Evolutionary conservation across 768 basidiomycete genomes (phyloP).

Genomic region (Leccinum fibrillosum): DNA sequence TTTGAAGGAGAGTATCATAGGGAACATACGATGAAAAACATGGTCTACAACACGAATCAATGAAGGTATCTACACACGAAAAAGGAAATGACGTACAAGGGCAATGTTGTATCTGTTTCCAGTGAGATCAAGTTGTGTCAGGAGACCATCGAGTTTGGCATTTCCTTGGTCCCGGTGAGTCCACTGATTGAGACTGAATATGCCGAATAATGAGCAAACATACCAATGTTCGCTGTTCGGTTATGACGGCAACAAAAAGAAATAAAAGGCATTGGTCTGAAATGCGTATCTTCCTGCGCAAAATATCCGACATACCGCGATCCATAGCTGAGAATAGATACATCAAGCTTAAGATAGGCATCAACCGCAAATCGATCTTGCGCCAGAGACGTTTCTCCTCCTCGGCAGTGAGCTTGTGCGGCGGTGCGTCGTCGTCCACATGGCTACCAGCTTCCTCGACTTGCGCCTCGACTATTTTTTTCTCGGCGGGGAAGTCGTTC

Average conservation of each 20-base stretch:
- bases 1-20: not conserved
- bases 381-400: slow-evolving; percentile 54
- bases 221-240: slow-evolving; percentile 54
- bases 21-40: slow-evolving; percentile 64
- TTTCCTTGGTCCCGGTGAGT: slow-evolving; percentile 40
- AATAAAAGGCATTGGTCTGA: not conserved
- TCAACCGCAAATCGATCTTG: slow-evolving; percentile 55
- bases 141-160: slow-evolving; percentile 62
- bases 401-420: slow-evolving; percentile 20
- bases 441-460: not conserved
- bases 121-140: slow-evolving; percentile 50
- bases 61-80: not conserved
- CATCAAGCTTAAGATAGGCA: slow-evolving; percentile 58
- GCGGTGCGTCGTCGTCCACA: not conserved
- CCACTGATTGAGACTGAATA: not conserved
- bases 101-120: slow-evolving; percentile 66
- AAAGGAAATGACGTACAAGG: slow-evolving; percentile 39
- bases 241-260: not conserved
- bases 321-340: slow-evolving; percentile 66
- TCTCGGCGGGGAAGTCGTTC: not conserved
- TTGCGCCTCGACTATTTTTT: not conserved
- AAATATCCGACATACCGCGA: slow-evolving; percentile 39
- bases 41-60: slow-evolving; percentile 41
- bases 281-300: not conserved
- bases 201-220: not conserved